A percentile compares a stretch with the other conserved stretches of the same genome.
Evolutionary conservation across 768 basidiomycete species (phyloP).

Genomic region (Mycena metata): DNA sequence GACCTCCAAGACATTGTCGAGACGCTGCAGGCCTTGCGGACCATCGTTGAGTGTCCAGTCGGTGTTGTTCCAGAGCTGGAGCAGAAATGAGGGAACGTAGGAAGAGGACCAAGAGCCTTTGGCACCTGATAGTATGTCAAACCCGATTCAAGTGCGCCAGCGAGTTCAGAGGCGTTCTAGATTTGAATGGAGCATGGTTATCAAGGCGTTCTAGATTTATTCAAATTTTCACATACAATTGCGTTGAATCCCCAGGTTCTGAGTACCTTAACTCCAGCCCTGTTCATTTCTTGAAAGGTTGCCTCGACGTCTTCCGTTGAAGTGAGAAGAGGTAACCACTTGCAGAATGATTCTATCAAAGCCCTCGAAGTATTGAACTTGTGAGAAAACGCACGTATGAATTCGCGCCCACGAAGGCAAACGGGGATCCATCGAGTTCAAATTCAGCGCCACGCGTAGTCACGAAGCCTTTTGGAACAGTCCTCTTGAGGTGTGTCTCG

Average conservation of each 20-base stretch:
- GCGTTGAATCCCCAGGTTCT: slow-evolving; percentile 60
- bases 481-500: slow-evolving; percentile 3
- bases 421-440: slow-evolving; percentile 64
- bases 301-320: slow-evolving; percentile 60
- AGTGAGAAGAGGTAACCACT: slow-evolving; percentile 72
- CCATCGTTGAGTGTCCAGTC: slow-evolving; percentile 66
- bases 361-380: not conserved
- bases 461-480: slow-evolving; percentile 57
- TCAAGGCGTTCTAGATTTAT: no score
- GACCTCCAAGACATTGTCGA: slow-evolving; percentile 64
- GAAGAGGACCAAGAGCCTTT: no score
- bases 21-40: slow-evolving; percentile 65
- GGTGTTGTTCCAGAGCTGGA: slow-evolving; percentile 63
- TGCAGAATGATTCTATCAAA: slow-evolving; percentile 1
- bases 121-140: slow-evolving; percentile 65
- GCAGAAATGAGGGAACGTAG: not conserved
- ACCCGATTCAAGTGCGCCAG: slow-evolving; percentile 55
- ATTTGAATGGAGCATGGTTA: slow-evolving; percentile 38
- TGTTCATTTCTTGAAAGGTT: slow-evolving; percentile 64
- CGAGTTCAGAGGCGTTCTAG: slow-evolving; percentile 59
- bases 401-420: slow-evolving; percentile 69
- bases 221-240: slow-evolving; percentile 42
- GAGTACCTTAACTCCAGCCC: slow-evolving; percentile 64
- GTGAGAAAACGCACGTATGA: slow-evolving; percentile 57
- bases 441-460: slow-evolving; percentile 58